Base-by-base conservation (phyloP, 306 rosid genomes). In the Morella rubra region DNA sequence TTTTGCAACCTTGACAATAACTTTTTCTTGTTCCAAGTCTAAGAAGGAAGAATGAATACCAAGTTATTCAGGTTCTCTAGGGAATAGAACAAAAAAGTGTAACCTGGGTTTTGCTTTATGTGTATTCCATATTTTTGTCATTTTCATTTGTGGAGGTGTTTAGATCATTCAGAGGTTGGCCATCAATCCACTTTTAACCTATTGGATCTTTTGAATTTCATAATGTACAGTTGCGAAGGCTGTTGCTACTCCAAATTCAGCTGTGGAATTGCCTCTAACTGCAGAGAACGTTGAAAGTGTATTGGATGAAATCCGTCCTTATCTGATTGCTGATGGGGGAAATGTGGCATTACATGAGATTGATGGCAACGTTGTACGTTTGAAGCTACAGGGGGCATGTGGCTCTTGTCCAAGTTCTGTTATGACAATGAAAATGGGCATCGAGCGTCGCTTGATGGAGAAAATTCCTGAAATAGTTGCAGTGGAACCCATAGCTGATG, bases 341-440 rank as follows among this genome's bases (percentile, higher is more conserved):
- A 92, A 93, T 76, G 99, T 95, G 22, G 97, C 92, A 45, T 88
- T 95, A 75, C 92, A 85, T 84, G 97, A 95, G 73, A 95, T 95
- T 40, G 97, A 95, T 66, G 99, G 97, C 41, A 90, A 95, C 78
- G 80, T 95, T 61, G 99, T 95, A 6, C 75, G 89, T n/a, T 88
- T 95, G 88, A 95, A 92, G 87, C 93, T 95, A 49, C 97, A 95
- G 82, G 99, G 99, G 77, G 99, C 99, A 15, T 95, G 97, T 70
- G 99, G 99, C 6, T 95, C 99, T 0, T 95, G 98, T 75, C 98
- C 98, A 0, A 92, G 97, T 77, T 85, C 97, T 73, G 97, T 92
- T 79, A 89, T 65, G 74, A 95, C 98, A 5, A 95, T 95, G 98
- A 95, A 95, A 83, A 18, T 95, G 98, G 98, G 98, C 56, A 90